phyloP scores from a whole-genome alignment of 352 stramenopile genomes.

The Phytophthora pinifolia region DNA sequence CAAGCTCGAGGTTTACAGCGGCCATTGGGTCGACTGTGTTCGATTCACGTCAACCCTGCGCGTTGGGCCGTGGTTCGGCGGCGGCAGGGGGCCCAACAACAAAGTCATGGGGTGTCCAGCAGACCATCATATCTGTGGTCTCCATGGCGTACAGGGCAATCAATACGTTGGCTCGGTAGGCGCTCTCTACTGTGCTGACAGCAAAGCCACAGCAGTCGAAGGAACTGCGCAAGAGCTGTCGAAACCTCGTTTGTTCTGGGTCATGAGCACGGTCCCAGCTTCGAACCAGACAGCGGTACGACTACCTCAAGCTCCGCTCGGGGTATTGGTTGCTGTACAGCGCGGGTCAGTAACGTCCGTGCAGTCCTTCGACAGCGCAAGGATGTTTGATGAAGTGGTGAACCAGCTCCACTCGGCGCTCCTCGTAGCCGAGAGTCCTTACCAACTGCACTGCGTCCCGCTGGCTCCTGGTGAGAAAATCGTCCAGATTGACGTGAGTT shows the following conservation, averaged over 20 bases:
- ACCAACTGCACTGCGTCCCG: conserved; percentile 42
- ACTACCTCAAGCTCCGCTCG: conserved; percentile 8
- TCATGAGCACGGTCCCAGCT: conserved; percentile 22
- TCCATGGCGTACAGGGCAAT: conserved; percentile 39
- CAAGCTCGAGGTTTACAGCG: conserved; percentile 45
- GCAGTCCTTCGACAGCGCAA: conserved; percentile 35
- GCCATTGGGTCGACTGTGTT: conserved; percentile 55
- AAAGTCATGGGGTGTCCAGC: conserved; percentile 30
- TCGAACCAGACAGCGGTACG: conserved; percentile 6
- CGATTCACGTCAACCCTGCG: conserved; percentile 49
- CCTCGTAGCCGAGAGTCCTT: conserved; percentile 8
- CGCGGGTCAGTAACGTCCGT: conserved; percentile 23
- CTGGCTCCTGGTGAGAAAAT: conserved; percentile 36
- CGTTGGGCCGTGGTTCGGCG: conserved; percentile 51
- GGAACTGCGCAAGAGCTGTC: not conserved
- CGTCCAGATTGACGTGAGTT: conserved; percentile 52
- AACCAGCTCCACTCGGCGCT: conserved; percentile 30
- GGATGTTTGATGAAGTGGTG: conserved; percentile 32
- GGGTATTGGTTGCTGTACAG: conserved; percentile 30
- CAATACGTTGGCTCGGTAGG: conserved; percentile 42
- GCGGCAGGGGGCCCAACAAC: conserved; percentile 26
- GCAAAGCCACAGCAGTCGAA: not conserved
- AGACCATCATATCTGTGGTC: conserved; percentile 35
- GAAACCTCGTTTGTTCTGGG: conserved; percentile 10
- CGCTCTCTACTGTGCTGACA: conserved; percentile 28